Base-by-base conservation (phyloP, 2,329 filamentous ascomycete species). In the Fusarium fracticaudum region DNA sequence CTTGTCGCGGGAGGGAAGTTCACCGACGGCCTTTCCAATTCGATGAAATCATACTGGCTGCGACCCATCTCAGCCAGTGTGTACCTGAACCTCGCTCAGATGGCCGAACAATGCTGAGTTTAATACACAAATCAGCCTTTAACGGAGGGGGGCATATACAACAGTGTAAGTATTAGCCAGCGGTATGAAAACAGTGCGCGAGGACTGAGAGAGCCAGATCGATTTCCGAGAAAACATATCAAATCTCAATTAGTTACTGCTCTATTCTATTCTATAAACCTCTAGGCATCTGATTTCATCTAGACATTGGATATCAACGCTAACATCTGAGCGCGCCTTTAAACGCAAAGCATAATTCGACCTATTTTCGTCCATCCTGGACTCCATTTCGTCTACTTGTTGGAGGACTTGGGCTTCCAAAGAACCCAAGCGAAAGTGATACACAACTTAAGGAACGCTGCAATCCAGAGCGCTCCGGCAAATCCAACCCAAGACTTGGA, bases 401-500 rank as follows among this genome's bases (percentile, higher is more conserved):
- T 66, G 8, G 24, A 26, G 22, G 59, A 54, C 65, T 75, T 79
- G 17, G 77, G 73, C 64, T 75, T 78, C 77, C 77, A 79, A 12
- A 79, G 24, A 11, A 60, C 37, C 77, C 77, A 79, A 1, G 77
- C 69, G 29, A 74, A 48, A 1, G 58, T 66, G 3, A 79, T 76
- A n/a, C 69, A 64, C 29, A 72, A 6, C 68, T 79, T 79, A 11
- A 79, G 59, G 31, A 79, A 79, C 12, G 77, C 64, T 2, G 77
- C 77, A 37, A 79, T 79, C 77, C 77, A 79, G 3, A 79, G 71
- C n/a, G 77, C 67, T 8, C 77, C 77, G 4, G 77, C 72, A 6
- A 79, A 79, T 1, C 77, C 77, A 40, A 61, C 73, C 77, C 77
- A 79, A 1, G 76, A 78, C 69, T 79, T 77, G 61, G 73, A 76